Conservation (phyloP, 2,329 filamentous ascomycete species). For the Arthrobotrys entomopaga region DNA sequence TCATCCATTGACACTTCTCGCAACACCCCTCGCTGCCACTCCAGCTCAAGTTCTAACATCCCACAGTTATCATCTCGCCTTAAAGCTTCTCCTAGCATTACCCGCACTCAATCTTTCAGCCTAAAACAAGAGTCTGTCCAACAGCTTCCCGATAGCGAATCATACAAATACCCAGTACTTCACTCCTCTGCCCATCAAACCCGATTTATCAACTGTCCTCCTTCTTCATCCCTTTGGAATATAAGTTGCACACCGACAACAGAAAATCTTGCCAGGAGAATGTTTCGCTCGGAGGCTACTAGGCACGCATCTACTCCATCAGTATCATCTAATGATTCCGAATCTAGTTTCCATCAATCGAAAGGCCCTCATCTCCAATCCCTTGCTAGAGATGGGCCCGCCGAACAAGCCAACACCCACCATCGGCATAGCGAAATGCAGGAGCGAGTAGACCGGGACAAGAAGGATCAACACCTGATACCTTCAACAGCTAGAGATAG, state of each 20-base stretch:
- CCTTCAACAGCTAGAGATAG: neutral
- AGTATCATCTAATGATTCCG: conserved; percentile 13
- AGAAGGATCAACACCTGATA: neutral
- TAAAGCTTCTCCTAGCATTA: neutral
- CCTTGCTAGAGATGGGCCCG: conserved; percentile 2
- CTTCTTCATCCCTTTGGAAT: conserved; percentile 24
- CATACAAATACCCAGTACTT: neutral
- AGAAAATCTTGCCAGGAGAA: conserved; percentile 44
- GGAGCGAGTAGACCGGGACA: neutral
- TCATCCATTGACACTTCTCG: conserved; percentile 11
- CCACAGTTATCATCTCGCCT: conserved; percentile 1
- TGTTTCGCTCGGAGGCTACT: conserved; percentile 19
- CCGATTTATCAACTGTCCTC: neutral
- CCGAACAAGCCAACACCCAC: too few species aligned
- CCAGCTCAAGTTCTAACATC: conserved; percentile 10
- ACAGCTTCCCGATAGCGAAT: conserved; percentile 4
- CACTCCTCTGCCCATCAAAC: too few species aligned
- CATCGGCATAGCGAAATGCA: too few species aligned
- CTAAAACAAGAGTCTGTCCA: neutral
- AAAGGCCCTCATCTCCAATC: conserved; percentile 1
- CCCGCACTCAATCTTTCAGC: conserved; percentile 26
- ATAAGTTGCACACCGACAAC: conserved; percentile 48
- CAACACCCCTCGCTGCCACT: conserved; percentile 6
- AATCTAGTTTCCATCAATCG: conserved; percentile 7
- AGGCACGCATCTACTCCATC: conserved; percentile 8